Conservation (phyloP, 2,329 filamentous ascomycete species). For the Mycosphaerelloides madeirae region DNA sequence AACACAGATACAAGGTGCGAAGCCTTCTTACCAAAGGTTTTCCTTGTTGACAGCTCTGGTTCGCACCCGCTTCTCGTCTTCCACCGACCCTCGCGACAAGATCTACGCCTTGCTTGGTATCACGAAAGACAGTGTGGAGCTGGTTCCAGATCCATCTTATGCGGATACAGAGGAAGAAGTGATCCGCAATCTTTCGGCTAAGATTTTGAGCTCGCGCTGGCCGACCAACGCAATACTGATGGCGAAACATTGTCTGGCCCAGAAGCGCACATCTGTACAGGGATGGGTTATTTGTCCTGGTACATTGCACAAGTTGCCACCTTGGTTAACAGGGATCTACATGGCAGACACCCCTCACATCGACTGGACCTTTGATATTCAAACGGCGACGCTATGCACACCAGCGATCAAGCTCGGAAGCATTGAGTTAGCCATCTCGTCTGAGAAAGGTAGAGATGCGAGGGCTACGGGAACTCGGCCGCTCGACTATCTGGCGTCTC, state of each 20-base stretch:
- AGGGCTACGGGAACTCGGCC: no score
- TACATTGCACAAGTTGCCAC: background rate
- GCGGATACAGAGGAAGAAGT: background rate
- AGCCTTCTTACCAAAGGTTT: no score
- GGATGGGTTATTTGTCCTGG: background rate
- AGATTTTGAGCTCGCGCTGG: background rate
- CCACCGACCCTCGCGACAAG: slow-evolving; percentile 4
- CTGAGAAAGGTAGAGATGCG: no score
- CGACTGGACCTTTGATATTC: background rate
- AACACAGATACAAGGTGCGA: background rate
- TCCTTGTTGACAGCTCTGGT: background rate
- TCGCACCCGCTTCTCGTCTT: background rate
- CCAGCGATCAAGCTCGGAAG: background rate
- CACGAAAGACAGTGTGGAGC: background rate
- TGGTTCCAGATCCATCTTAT: slow-evolving; percentile 1
- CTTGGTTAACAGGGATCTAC: background rate
- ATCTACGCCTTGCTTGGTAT: background rate
- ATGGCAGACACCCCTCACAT: background rate
- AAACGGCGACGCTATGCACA: background rate
- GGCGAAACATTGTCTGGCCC: background rate
- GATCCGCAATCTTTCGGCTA: background rate
- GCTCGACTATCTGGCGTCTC: no score
- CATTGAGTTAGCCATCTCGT: background rate
- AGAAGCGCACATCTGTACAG: background rate
- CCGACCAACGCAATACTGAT: background rate